A percentile compares a stretch with the other conserved stretches of the same genome.
Evolutionary conservation across 306 rosid species (phyloP).

Genomic region (Castanea mollissima): DNA sequence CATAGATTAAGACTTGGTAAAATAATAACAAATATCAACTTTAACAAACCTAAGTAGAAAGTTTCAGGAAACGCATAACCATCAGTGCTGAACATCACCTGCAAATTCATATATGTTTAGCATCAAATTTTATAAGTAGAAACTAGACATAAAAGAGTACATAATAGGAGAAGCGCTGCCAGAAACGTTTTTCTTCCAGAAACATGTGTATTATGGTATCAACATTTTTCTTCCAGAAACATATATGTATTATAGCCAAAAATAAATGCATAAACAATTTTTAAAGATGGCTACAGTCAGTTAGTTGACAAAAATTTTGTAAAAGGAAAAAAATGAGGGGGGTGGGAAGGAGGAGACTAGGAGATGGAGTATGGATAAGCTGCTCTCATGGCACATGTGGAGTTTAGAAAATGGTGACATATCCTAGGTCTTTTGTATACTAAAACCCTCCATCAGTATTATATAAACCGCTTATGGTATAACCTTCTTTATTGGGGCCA

Average conservation of each 20-base stretch:
- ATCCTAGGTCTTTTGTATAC: neutral
- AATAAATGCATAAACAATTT: neutral
- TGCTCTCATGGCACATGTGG: too few relatives aligned
- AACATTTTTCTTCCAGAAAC: neutral
- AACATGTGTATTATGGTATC: neutral
- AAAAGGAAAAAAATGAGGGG: too few relatives aligned
- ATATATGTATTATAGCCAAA: neutral
- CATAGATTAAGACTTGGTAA: neutral
- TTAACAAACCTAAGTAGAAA: slow-evolving; percentile 76
- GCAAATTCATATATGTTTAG: slow-evolving; percentile 35
- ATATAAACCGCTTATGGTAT: neutral
- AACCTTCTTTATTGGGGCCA: slow-evolving; percentile 90
- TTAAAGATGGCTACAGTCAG: neutral
- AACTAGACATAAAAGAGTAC: neutral
- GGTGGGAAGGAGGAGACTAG: too few relatives aligned
- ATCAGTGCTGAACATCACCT: slow-evolving; percentile 99
- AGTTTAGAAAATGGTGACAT: neutral
- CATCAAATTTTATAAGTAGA: slow-evolving; percentile 11
- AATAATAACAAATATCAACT: neutral
- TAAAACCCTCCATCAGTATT: neutral
- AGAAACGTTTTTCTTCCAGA: too few relatives aligned
- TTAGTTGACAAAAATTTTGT: neutral
- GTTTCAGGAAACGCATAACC: slow-evolving; percentile 83
- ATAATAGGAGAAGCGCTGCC: neutral
- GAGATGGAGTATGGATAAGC: too few relatives aligned